Evolutionary conservation across 345 rosid genomes (phyloP), one percentile per base, ranked within the genome.

Genomic region (Sonneratia alba): DNA sequence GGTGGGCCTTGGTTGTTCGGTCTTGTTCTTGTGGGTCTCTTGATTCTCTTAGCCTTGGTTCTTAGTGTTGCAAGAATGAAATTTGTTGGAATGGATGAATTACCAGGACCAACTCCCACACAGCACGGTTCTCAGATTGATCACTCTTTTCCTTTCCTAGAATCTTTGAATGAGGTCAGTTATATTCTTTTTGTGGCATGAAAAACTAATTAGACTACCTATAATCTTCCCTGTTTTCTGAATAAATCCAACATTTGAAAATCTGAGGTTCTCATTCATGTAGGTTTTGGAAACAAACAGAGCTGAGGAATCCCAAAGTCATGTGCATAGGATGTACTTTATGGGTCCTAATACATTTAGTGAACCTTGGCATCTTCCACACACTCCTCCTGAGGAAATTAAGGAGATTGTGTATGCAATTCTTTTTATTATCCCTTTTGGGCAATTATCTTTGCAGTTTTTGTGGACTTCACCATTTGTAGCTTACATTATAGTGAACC

Each of bases 51-150:
- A 77, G 97, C 99, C 9, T 76, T 95, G 81, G 97, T 95, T 74
- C 97, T 95, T 68, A 95, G 99, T 79, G 98, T 95, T 78, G 99
- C 99, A 53, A 84, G 98, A 75, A 92, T 95, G 92, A 95, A 92
- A 83, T 92, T 89, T 80, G 97, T 90, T 56, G 99, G 94, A 71
- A 93, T 88, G 74, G 99, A 95, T 84, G 99, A 95, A 76, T 81
- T 84, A 79, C 88, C 96, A 24, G 98, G 94, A 65, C 90, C 96
- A 47, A 91, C 91, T 74, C 92, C 99, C 73, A 91, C 96, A 42
- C 98, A 87, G 67, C 97, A 84, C 73, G 94, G 92, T 74, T 88
- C 98, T 80, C 99, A 88, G 75, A 91, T 88, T 16, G 96, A 90
- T 82, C 98, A 91, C 76, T 92, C 98, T 45, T 96, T 92, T 80